Evolutionary conservation across 2,329 filamentous ascomycete genomes (phyloP).

Genomic region (Aspergillus sp.): DNA sequence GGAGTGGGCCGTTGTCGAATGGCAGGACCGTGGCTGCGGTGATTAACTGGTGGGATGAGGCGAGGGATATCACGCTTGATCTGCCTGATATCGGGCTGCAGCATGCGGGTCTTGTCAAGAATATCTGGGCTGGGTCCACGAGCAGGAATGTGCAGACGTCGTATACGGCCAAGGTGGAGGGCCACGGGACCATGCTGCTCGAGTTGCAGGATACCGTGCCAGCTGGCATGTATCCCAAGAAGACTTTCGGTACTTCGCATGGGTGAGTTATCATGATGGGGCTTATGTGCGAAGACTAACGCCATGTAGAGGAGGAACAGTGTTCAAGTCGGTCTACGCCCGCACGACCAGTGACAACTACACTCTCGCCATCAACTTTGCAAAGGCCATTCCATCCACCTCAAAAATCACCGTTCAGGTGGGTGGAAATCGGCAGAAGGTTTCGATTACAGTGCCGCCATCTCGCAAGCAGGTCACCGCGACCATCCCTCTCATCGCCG

Average conservation of each 20-base stretch:
- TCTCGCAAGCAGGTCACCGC: slow-evolving; percentile 6
- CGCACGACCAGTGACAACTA: slow-evolving; percentile 27
- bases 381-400: neutral
- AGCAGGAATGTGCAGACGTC: slow-evolving; percentile 21
- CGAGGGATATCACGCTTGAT: slow-evolving; percentile 44
- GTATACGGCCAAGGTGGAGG: slow-evolving; percentile 24
- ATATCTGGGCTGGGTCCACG: slow-evolving; percentile 28
- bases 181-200: slow-evolving; percentile 32
- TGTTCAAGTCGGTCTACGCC: slow-evolving; percentile 26
- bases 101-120: slow-evolving; percentile 31
- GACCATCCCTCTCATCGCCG: slow-evolving; percentile 20
- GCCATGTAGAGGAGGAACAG: slow-evolving; percentile 3
- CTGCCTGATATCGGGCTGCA: slow-evolving; percentile 43
- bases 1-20: slow-evolving; percentile 49
- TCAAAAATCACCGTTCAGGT: slow-evolving; percentile 10
- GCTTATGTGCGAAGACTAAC: neutral
- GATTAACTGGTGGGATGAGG: slow-evolving; percentile 51
- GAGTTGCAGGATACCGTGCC: slow-evolving; percentile 25
- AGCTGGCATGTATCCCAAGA: slow-evolving; percentile 20
- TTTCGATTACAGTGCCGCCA: slow-evolving; percentile 6
- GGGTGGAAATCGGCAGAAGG: neutral
- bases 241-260: slow-evolving; percentile 13
- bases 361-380: slow-evolving; percentile 20
- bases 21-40: slow-evolving; percentile 46
- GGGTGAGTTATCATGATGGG: slow-evolving; percentile 12